Conservation (phyloP, 106 monocot species). For the Dioscorea zingiberensis region DNA sequence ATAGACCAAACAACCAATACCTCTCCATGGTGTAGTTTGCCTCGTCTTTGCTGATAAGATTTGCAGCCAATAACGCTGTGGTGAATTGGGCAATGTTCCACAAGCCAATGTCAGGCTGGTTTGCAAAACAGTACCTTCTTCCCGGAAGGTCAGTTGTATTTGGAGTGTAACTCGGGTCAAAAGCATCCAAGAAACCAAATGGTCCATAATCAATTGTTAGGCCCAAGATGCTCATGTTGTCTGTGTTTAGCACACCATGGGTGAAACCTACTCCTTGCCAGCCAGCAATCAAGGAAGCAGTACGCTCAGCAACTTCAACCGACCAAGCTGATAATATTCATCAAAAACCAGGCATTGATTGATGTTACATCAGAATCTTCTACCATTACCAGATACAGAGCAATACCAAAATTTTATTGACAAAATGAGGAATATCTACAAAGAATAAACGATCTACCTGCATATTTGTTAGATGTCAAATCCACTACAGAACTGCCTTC, state of each 20-base stretch:
- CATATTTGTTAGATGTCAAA: slow-evolving; percentile 92
- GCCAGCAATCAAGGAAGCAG: slow-evolving; percentile 65
- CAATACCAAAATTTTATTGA: too few relatives aligned
- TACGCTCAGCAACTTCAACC: slow-evolving; percentile 89
- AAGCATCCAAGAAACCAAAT: slow-evolving; percentile 97
- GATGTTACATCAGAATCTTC: too few relatives aligned
- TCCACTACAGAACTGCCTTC: slow-evolving; percentile 57
- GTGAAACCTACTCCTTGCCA: slow-evolving; percentile 99
- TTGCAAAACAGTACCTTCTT: slow-evolving; percentile 92
- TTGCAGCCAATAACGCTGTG: slow-evolving; percentile 55
- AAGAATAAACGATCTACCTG: slow-evolving; percentile 51
- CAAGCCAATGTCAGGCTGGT: slow-evolving; percentile 93
- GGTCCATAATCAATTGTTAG: slow-evolving; percentile 98
- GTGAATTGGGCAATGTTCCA: slow-evolving; percentile 96
- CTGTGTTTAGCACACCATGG: slow-evolving; percentile 96
- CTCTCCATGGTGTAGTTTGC: slow-evolving; percentile 92
- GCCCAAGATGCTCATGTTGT: slow-evolving; percentile 98
- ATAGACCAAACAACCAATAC: slow-evolving; percentile 17
- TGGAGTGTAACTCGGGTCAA: slow-evolving; percentile 95
- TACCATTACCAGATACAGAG: too few relatives aligned
- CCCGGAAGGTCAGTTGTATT: slow-evolving; percentile 98
- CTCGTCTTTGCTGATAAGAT: slow-evolving; percentile 81
- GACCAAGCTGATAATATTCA: slow-evolving; percentile 61
- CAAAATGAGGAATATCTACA: neutral
- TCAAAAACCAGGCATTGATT: neutral